Base-by-base conservation (phyloP, 225 moss, liverwort and hornwort species). In the Bryum argenteum region DNA sequence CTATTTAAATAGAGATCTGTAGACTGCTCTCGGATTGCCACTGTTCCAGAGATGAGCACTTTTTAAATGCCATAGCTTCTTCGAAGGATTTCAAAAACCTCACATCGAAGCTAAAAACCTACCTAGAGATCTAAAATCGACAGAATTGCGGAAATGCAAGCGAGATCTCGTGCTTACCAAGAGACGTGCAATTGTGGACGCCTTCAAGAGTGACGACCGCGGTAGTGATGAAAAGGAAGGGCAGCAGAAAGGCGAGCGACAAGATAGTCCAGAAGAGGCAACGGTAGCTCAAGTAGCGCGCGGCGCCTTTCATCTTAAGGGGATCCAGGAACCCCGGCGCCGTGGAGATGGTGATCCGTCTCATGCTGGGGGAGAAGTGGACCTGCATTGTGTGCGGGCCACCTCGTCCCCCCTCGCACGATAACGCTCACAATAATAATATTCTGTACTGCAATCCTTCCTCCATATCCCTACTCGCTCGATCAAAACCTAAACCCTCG, bases 281-380 rank as follows among this genome's bases (percentile, higher is more conserved):
- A 66, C 92, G 90, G 80, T 94, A 89, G 74, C 94, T 92, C 77
- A 94, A 61, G 73, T 85, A 90, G 20, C 94, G 84, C 73, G 78
- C 92, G 71, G 88, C 92, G 72, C 92, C 79, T 79, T 92, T 97
- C 74, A 94, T 90, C 88, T 90, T 97, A 83, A 94, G 87, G 73
- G 97, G 92, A 80, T 94, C 92, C 71, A 94, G 73, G 82, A 97
- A 97, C 77, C 97, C 97, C 73, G 94, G 91, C 74, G 94, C 80
- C 54, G 97, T 87, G 69, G 97, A 97, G 80, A 97, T 94, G 39
- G 94, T 97, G 83, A 97, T 97, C 85, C 94, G 94, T 84, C 97
- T 80, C 97, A 97, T 89, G 75, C 89, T 87, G 84, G 97, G 97
- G 80, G 94, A 97, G 80, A 97, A 82, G 79, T 94, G 92, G 97